Evolutionary conservation across 805 yeast species (phyloP), one percentile per base, ranked within the genome.

Genomic region (Zygotorulaspora sp.): DNA sequence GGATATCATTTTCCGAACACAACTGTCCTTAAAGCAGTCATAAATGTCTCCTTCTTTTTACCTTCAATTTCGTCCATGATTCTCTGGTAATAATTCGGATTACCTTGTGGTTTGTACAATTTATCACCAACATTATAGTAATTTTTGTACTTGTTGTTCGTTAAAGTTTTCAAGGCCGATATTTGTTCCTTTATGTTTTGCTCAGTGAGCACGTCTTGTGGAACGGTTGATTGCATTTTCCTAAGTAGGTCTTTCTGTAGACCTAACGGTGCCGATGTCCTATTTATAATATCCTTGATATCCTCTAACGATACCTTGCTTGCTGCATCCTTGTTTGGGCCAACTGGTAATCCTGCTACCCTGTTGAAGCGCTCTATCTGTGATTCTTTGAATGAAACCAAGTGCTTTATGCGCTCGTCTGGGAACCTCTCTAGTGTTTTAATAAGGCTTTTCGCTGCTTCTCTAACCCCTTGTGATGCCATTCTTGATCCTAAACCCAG

Each of bases 91-190:
- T 88, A 88, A 32, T 71, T 61, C 2, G 95, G 87, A 61, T 86
- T 84, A 2, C 96, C 96, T 52, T 80, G 79, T n/a, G 97, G 97
- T 48, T 62, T 69, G 52, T 76, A 62, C 47, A 88, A 62, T 55
- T 82, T 82, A 30, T 77, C 82, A 39, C 79, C 79, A 23, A 78
- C 71, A 44, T 72, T 67, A 57, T 83, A 84, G 53, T 77, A 77
- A 41, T 74, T 72, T 50, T 68, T 71, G 67, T 79, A 79, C 52
- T 79, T 78, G 55, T 79, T 80, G 39, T 70, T 72, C 40, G 71
- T 70, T 41, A 82, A 60, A 47, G 72, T 75, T 32, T 78, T 67
- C 37, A 82, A 58, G 3, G 89, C 72, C 36, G 66, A 64, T 44
- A 74, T 73, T 57, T 83, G 90, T 39, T 71, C 73, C 10, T 61